phyloP scores from a whole-genome alignment of 2,329 filamentous ascomycete species.

The Pestalotiopsis sp. region DNA sequence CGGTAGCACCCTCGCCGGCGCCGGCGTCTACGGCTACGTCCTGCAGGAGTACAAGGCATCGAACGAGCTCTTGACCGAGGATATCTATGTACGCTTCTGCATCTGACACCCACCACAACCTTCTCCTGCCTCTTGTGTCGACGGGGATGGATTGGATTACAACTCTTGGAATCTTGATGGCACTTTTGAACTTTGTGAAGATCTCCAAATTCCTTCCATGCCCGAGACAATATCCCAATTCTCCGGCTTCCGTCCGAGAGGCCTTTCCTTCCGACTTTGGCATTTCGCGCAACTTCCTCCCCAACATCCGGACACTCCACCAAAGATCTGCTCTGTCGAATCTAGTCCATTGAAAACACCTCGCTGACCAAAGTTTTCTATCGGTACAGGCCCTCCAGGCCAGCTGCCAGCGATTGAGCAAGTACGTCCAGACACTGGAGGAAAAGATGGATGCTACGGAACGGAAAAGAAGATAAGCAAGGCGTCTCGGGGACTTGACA shows the following conservation, averaged over 20 bases:
- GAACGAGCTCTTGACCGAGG: conserved; percentile 90
- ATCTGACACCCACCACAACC: conserved; percentile 30
- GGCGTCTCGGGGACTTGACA: conserved; percentile 4
- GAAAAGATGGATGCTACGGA: conserved; percentile 70
- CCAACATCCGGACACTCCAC: neutral
- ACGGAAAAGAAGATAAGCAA: conserved; percentile 62
- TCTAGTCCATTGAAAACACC: neutral
- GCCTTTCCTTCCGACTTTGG: neutral
- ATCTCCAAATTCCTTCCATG: conserved; percentile 1
- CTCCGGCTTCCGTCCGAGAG: neutral
- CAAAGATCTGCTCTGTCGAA: neutral
- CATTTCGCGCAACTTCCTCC: neutral
- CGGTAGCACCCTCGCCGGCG: conserved; percentile 76
- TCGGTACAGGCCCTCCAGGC: conserved; percentile 73
- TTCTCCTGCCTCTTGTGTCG: conserved; percentile 8
- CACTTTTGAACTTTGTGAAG: conserved; percentile 6
- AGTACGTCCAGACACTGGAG: conserved; percentile 80
- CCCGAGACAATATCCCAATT: neutral
- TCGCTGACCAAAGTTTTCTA: conserved; percentile 13
- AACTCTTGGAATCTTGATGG: neutral
- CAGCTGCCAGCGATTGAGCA: conserved; percentile 82
- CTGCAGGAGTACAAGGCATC: conserved; percentile 90
- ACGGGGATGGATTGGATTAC: neutral
- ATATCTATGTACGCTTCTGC: conserved; percentile 81
- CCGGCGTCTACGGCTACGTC: conserved; percentile 87